Conservation (phyloP, 345 rosid genomes). For the Abelmoschus esculentus region DNA sequence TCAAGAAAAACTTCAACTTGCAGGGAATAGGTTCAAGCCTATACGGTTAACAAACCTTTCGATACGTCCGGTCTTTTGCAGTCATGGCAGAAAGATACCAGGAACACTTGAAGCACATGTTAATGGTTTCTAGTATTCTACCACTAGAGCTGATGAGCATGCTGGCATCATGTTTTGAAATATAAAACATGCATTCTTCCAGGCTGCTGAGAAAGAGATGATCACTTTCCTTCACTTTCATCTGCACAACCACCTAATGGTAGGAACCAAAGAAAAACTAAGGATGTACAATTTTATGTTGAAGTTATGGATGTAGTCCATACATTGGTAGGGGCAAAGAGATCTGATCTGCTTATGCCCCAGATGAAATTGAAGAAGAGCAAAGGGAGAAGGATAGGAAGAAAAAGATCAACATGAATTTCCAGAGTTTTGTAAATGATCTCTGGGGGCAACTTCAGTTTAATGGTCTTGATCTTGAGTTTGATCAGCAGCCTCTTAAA, state of each 20-base stretch:
- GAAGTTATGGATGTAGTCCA: conserved; percentile 86
- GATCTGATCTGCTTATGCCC: not conserved
- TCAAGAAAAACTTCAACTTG: conserved; percentile 78
- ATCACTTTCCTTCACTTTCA: conserved; percentile 78
- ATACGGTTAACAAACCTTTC: conserved; percentile 69
- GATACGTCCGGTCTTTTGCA: conserved; percentile 83
- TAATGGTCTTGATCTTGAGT: conserved; percentile 72
- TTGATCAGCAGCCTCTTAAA: conserved; percentile 90
- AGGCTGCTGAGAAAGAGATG: conserved; percentile 95
- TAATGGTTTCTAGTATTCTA: conserved; percentile 79
- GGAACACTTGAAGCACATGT: conserved; percentile 81
- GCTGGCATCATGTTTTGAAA: conserved; percentile 78
- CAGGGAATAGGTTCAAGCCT: conserved; percentile 76
- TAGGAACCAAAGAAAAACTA: conserved; percentile 87
- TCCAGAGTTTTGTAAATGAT: conserved; percentile 25
- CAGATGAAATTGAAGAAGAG: not conserved
- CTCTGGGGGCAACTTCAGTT: conserved; percentile 84
- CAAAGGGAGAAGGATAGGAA: not conserved
- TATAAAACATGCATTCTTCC: conserved; percentile 86
- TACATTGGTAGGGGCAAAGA: not conserved
- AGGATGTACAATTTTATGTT: conserved; percentile 83
- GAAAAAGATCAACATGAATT: not conserved
- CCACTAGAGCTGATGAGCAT: conserved; percentile 73
- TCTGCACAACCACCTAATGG: conserved; percentile 94
- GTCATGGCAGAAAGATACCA: conserved; percentile 81